Percentiles rank a stretch among this genome's conserved stretches.
Conservation (phyloP, 2,329 filamentous ascomycete genomes). For the Leptographium flavum region DNA sequence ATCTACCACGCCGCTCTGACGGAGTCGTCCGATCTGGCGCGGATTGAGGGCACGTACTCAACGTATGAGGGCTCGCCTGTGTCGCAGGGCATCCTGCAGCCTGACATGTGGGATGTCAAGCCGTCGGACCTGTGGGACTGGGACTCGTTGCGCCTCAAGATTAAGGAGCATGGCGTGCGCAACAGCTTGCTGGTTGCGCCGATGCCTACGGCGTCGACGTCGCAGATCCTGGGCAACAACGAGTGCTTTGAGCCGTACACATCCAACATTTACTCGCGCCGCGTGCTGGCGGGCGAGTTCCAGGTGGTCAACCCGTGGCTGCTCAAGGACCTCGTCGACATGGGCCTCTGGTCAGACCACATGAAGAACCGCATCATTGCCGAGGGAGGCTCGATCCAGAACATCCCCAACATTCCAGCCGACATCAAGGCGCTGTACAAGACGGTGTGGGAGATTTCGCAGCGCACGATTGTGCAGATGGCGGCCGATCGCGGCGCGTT, state of each 20-base stretch:
- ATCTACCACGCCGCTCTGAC: slow-evolving; percentile 95
- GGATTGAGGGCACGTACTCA: slow-evolving; percentile 69
- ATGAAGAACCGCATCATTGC: slow-evolving; percentile 99
- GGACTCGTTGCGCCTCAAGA: slow-evolving; percentile 74
- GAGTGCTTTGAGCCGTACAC: slow-evolving; percentile 99
- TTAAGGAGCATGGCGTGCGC: slow-evolving; percentile 83
- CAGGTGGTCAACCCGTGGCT: slow-evolving; percentile 99
- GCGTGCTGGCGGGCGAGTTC: slow-evolving; percentile 96
- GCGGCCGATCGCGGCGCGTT: slow-evolving; percentile 95
- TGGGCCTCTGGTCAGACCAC: slow-evolving; percentile 95
- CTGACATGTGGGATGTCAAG: slow-evolving; percentile 95
- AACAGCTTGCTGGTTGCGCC: slow-evolving; percentile 92
- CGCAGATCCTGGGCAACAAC: slow-evolving; percentile 96
- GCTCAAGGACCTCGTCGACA: slow-evolving; percentile 92
- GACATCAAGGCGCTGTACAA: slow-evolving; percentile 98
- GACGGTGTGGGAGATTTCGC: slow-evolving; percentile 98
- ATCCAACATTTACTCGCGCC: slow-evolving; percentile 98
- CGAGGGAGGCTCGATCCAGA: slow-evolving; percentile 88
- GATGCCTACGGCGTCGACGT: slow-evolving; percentile 96
- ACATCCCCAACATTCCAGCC: slow-evolving; percentile 88
- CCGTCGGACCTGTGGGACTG: slow-evolving; percentile 96
- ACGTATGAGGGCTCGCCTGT: slow-evolving; percentile 89
- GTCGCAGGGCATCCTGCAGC: slow-evolving; percentile 91
- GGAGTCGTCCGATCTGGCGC: slow-evolving; percentile 74
- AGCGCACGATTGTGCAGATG: slow-evolving; percentile 93